These are phyloP conservation scores for Alternaria sp. DNA, from an alignment of 2,329 filamentous ascomycete species.

Conservation along the genomic window DNA sequence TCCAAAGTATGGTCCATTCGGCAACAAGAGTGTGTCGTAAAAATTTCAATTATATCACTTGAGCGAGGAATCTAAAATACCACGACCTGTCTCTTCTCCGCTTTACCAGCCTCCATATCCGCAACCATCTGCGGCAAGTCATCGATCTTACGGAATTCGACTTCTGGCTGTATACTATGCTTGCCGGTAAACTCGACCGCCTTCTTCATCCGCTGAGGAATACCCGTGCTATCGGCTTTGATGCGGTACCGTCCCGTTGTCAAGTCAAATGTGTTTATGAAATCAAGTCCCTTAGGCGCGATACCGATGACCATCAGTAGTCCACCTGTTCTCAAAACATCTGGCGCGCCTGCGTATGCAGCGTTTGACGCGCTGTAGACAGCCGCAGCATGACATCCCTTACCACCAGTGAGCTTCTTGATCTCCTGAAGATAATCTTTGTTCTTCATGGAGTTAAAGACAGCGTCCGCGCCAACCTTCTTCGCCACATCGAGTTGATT, in stretches of 20 bases:
- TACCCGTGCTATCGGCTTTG: slow-evolving; percentile 55
- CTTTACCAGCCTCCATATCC: slow-evolving; percentile 51
- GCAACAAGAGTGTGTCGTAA: fast-evolving
- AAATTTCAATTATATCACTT: too few relatives aligned
- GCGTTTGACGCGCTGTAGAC: slow-evolving; percentile 53
- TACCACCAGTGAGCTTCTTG: slow-evolving; percentile 51
- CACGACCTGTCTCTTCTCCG: slow-evolving; percentile 50
- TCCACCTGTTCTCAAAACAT: slow-evolving; percentile 50
- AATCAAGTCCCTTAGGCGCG: slow-evolving; percentile 47
- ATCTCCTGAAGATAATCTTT: slow-evolving; percentile 51
- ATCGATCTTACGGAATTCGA: slow-evolving; percentile 52
- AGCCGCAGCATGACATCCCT: slow-evolving; percentile 54
- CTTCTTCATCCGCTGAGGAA: slow-evolving; percentile 55
- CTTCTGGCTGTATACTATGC: slow-evolving; percentile 53
- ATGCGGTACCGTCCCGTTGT: slow-evolving; percentile 53
- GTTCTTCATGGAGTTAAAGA: slow-evolving; percentile 55
- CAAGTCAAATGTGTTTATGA: slow-evolving; percentile 52
- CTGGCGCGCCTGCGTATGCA: slow-evolving; percentile 50
- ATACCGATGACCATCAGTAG: slow-evolving; percentile 57
- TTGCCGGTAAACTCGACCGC: slow-evolving; percentile 56
- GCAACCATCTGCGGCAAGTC: slow-evolving; percentile 51
- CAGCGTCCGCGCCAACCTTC: slow-evolving; percentile 52
- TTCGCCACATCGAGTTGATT: slow-evolving; percentile 52
- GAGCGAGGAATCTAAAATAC: slow-evolving; percentile 34
- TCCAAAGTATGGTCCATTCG: not conserved